These are phyloP conservation scores for Trichoderma simmonsii DNA, from an alignment of 2,329 filamentous ascomycete genomes.

Conservation along the genomic window DNA sequence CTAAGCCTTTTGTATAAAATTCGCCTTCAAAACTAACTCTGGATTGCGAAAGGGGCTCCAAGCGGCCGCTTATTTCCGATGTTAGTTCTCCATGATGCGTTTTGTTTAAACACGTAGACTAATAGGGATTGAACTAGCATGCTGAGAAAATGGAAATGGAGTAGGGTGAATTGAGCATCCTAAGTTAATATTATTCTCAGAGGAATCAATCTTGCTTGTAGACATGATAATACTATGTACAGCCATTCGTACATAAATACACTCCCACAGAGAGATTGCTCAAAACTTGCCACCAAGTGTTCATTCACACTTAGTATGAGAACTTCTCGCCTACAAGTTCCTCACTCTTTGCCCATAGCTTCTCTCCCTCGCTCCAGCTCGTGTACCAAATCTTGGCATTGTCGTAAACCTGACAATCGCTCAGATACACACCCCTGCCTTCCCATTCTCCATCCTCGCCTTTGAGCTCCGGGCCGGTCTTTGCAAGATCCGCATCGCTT, in stretches of 20 bases:
- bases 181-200: neutral
- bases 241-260: neutral
- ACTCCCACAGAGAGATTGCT: neutral
- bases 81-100: neutral
- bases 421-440: slow-evolving; percentile 6
- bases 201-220: neutral
- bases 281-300: neutral
- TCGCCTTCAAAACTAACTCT: neutral
- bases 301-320: neutral
- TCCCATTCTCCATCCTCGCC: slow-evolving; percentile 13
- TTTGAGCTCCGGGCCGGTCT: neutral
- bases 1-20: neutral
- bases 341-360: slow-evolving; percentile 6
- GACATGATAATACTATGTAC: neutral
- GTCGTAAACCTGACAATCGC: neutral
- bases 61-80: slow-evolving; percentile 1
- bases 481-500: neutral
- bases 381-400: neutral
- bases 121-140: neutral
- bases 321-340: neutral
- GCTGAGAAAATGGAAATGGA: neutral
- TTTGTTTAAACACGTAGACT: neutral
- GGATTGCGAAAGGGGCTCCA: neutral
- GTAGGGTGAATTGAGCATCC: neutral
- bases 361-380: slow-evolving; percentile 5